Conservation (phyloP, 768 basidiomycete species). For the Naematelia aurantialba region DNA sequence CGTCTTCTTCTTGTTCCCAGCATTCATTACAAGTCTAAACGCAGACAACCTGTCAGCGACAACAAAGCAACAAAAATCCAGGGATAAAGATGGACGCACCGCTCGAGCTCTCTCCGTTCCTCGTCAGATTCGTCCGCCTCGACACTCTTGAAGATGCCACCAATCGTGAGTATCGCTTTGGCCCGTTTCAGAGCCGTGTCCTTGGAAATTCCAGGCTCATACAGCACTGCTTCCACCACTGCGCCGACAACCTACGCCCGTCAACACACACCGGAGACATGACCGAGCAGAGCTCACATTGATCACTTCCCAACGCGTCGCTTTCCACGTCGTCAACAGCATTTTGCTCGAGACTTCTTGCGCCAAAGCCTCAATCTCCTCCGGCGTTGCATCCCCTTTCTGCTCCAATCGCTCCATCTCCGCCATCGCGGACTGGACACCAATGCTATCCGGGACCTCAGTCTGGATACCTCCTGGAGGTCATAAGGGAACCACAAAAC, state of each 20-base stretch:
- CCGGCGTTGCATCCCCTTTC: slow-evolving; percentile 83
- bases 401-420: slow-evolving; percentile 88
- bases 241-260: slow-evolving; percentile 40
- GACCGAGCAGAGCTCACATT: slow-evolving; percentile 62
- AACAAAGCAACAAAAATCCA: neutral
- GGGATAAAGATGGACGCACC: slow-evolving; percentile 58
- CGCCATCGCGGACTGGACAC: slow-evolving; percentile 75
- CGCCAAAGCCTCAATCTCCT: slow-evolving; percentile 78
- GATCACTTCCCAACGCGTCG: slow-evolving; percentile 89
- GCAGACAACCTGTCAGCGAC: too few species aligned
- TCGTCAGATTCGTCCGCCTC: slow-evolving; percentile 86
- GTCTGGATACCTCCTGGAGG: too few species aligned
- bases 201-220: slow-evolving; percentile 71
- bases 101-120: slow-evolving; percentile 88
- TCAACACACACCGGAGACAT: neutral
- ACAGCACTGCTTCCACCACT: slow-evolving; percentile 80
- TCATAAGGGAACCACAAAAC: too few species aligned
- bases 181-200: slow-evolving; percentile 72
- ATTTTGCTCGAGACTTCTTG: slow-evolving; percentile 95
- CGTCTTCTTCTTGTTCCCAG: slow-evolving; percentile 50
- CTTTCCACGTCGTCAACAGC: slow-evolving; percentile 95
- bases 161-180: slow-evolving; percentile 83
- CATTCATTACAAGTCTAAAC: slow-evolving; percentile 46
- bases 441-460: slow-evolving; percentile 61
- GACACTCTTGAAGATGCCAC: slow-evolving; percentile 81